Percentiles rank a stretch among this genome's conserved stretches.
Conservation (phyloP, 2,329 filamentous ascomycete species). For the Colletotrichum sp. region DNA sequence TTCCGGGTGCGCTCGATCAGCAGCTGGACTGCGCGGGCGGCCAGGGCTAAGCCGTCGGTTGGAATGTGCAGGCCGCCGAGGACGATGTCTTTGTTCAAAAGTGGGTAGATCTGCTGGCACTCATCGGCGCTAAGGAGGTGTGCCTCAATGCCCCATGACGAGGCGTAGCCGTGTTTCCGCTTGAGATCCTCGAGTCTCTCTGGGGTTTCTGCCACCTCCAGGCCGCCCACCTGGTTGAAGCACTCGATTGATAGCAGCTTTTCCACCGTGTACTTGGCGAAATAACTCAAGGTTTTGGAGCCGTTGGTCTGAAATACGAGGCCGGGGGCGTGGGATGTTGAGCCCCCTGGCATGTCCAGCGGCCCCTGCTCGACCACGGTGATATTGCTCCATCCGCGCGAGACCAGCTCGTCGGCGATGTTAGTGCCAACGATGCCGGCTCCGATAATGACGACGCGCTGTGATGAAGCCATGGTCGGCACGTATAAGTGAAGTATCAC, state of each 20-base stretch:
- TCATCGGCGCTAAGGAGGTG: constrained; percentile 55
- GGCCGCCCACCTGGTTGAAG: constrained; percentile 67
- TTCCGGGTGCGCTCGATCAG: constrained; percentile 62
- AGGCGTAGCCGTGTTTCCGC: constrained; percentile 65
- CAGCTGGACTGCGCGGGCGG: constrained; percentile 65
- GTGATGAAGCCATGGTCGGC: constrained; percentile 34
- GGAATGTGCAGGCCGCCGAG: constrained; percentile 66
- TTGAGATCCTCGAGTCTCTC: constrained; percentile 65
- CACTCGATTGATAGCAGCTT: constrained; percentile 63
- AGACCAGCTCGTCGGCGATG: constrained; percentile 67
- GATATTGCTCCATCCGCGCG: constrained; percentile 66
- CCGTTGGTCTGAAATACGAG: constrained; percentile 68
- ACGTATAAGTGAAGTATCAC: not conserved
- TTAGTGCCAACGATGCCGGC: constrained; percentile 70
- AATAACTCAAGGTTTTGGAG: constrained; percentile 61
- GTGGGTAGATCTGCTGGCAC: constrained; percentile 59
- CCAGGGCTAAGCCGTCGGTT: constrained; percentile 64
- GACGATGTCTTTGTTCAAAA: constrained; percentile 56
- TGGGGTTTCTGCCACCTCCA: constrained; percentile 67
- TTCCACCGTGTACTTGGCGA: constrained; percentile 67
- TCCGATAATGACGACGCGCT: constrained; percentile 63
- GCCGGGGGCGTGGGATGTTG: constrained; percentile 69
- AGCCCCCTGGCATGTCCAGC: constrained; percentile 66
- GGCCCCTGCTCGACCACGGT: constrained; percentile 71
- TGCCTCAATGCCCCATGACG: constrained; percentile 65